A percentile compares a stretch with the other conserved stretches of the same genome.
Conservation (phyloP, 2,329 filamentous ascomycete genomes). For the Cercospora brassicicola region DNA sequence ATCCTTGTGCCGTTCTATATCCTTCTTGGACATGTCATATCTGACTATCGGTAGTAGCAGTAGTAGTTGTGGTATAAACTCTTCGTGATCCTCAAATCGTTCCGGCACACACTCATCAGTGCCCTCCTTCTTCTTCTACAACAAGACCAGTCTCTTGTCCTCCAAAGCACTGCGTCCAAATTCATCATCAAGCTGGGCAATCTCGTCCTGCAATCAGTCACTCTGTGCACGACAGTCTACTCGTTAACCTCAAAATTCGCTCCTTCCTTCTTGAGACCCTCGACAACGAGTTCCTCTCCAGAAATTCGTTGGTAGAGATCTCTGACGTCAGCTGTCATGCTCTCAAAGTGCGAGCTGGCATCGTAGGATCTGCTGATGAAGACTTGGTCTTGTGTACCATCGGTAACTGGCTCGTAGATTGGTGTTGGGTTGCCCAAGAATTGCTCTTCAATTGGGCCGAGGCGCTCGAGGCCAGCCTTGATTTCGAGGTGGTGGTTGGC, state of each 20-base stretch:
- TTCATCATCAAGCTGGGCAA: background rate
- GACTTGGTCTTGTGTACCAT: slow-evolving; percentile 82
- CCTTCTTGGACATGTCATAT: background rate
- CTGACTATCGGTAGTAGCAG: background rate
- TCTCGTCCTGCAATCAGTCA: background rate
- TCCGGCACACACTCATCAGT: background rate
- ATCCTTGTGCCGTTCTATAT: background rate
- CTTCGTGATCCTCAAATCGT: background rate
- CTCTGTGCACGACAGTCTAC: background rate
- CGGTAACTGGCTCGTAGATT: slow-evolving; percentile 84
- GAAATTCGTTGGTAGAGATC: slow-evolving; percentile 85
- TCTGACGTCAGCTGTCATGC: slow-evolving; percentile 85
- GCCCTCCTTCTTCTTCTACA: background rate
- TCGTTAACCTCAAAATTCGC: slow-evolving; percentile 56
- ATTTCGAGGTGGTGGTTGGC: slow-evolving; percentile 96
- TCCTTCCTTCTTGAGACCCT: slow-evolving; percentile 74
- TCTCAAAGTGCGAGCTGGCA: slow-evolving; percentile 97
- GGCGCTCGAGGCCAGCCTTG: slow-evolving; percentile 83
- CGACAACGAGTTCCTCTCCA: slow-evolving; percentile 82
- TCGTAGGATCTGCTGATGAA: slow-evolving; percentile 99
- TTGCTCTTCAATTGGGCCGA: slow-evolving; percentile 92
- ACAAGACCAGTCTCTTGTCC: background rate
- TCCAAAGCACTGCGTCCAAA: background rate
- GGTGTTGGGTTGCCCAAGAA: slow-evolving; percentile 94
- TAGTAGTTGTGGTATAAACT: background rate